Evolutionary conservation across 352 stramenopile species (phyloP).

Genomic region (Globisporangium camurandrum): DNA sequence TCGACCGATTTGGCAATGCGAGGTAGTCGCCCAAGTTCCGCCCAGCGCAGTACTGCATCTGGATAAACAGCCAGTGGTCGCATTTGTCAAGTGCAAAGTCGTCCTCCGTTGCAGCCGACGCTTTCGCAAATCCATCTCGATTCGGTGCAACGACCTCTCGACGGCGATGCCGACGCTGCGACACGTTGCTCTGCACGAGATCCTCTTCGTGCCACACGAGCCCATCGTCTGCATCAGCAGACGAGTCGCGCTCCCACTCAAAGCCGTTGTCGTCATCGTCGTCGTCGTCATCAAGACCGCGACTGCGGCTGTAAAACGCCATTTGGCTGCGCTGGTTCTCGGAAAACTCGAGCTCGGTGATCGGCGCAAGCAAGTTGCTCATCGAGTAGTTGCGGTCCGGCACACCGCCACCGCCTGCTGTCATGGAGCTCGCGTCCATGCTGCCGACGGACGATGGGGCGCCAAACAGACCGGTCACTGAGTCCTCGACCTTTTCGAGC

Average conservation of each 20-base stretch:
- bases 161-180: not conserved
- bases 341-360: constrained; percentile 60
- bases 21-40: constrained; percentile 85
- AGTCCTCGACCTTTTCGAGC: constrained; percentile 82
- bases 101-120: constrained; percentile 28
- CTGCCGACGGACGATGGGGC: constrained; percentile 13
- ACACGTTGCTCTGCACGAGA: constrained; percentile 20
- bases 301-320: constrained; percentile 42
- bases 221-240: constrained; percentile 22
- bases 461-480: constrained; percentile 12
- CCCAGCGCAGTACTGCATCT: constrained; percentile 89
- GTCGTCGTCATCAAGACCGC: constrained; percentile 34
- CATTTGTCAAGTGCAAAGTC: constrained; percentile 52
- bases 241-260: constrained; percentile 65
- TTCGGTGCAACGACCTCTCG: constrained; percentile 11
- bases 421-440: constrained; percentile 25
- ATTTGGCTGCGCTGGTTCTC: constrained; percentile 34
- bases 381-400: constrained; percentile 54
- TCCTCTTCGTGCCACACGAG: constrained; percentile 62
- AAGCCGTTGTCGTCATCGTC: constrained; percentile 67
- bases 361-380: constrained; percentile 64
- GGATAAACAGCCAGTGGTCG: constrained; percentile 89
- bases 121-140: constrained; percentile 4
- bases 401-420: constrained; percentile 11
- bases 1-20: constrained; percentile 49